Evolutionary conservation across 805 yeast genomes (phyloP), one percentile per base, ranked within the genome.

Genomic region (Barnettozyma sucrosica): DNA sequence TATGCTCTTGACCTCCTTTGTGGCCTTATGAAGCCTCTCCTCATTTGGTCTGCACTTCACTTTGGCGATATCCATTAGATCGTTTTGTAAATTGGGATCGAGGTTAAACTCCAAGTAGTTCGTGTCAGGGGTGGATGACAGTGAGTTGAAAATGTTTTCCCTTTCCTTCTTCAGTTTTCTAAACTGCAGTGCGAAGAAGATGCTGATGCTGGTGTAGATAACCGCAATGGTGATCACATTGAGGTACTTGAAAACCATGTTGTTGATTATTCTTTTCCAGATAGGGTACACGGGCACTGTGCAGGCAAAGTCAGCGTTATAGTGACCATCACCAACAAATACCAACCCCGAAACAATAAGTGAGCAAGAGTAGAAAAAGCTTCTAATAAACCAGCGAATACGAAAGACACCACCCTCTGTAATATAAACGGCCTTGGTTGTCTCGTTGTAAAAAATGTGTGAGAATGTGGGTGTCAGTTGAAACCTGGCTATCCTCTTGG

Each of bases 361-460:
- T 0, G 49, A 52, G 14, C 25, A 4, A 3, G 24, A 3, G n/a
- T 39, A 2, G 4, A 45, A 34, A 3, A 44, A 2, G 2, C 41
- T 30, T 4, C 41, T 9, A 4, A 52, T 19, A 8, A n/a, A 30
- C 36, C 40, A 33, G 25, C 58, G 41, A 14, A 28, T 34, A 5
- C 52, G 47, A 45, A 46, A 58, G 13, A 56, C 28, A 10, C 62
- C 62, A 40, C 62, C 62, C 47, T 58, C 62, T 20, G 47, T 50
- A 5, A 44, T 33, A 34, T 44, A 28, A 36, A 47, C 5, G 28
- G 43, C n/a, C 24, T 47, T 33, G 10, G 43, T 32, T 18, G 23
- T 37, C 5, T 43, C 21, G 3, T 28, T 25, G 16, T 41, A 32
- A 16, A 5, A 10, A 11, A n/a, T 21, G 9, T 19, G 28, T 36